phyloP scores from a whole-genome alignment of 2,329 filamentous ascomycete genomes.

The Aspergillus fructus region DNA sequence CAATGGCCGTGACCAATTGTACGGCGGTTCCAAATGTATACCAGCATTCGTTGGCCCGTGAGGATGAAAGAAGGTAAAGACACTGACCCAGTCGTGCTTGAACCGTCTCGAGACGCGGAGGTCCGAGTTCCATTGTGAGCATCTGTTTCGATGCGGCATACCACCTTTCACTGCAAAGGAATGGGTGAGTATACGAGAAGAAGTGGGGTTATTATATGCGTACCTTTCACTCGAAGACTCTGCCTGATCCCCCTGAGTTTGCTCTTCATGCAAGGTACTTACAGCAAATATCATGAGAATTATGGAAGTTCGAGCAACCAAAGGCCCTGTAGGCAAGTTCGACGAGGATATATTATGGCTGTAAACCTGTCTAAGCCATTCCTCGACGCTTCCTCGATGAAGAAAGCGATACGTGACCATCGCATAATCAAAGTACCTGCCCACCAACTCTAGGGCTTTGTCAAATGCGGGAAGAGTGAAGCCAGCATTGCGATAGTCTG shows the following conservation, averaged over 20 bases:
- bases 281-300: constrained; percentile 52
- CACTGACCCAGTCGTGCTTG: constrained; percentile 60
- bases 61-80: constrained; percentile 59
- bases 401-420: constrained; percentile 61
- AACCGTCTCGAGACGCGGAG: constrained; percentile 55
- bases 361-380: constrained; percentile 46
- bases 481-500: constrained; percentile 31
- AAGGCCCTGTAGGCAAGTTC: constrained; percentile 38
- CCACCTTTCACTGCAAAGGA: constrained; percentile 34
- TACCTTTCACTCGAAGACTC: constrained; percentile 32
- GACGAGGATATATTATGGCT: constrained; percentile 38
- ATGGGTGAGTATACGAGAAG: constrained; percentile 1
- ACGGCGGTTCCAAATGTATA: constrained; percentile 59
- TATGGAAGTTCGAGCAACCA: constrained; percentile 50
- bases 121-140: constrained; percentile 49
- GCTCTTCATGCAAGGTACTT: constrained; percentile 48
- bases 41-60: constrained; percentile 62
- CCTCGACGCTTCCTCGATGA: constrained; percentile 54
- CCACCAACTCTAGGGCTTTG: constrained; percentile 46
- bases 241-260: constrained; percentile 29
- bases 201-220: neutral
- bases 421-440: constrained; percentile 60
- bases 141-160: constrained; percentile 39
- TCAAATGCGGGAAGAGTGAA: constrained; percentile 42
- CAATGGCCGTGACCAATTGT: constrained; percentile 52